Base-by-base conservation (phyloP, 176 grass and related monocot species). In the Rhynchospora breviuscula region DNA sequence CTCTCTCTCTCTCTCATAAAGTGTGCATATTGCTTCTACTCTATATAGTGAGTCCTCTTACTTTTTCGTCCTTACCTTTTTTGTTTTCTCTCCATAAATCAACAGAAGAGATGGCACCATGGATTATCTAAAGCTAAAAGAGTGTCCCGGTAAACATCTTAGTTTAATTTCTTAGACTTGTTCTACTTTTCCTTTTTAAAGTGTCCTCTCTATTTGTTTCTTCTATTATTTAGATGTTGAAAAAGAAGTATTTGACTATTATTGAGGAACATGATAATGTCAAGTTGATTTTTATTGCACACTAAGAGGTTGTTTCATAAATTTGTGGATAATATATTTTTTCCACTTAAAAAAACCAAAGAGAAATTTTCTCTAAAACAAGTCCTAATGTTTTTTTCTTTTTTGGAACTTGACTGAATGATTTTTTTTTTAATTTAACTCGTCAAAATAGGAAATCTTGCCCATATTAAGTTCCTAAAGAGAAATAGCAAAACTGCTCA, bases 161-260 rank as follows among this genome's bases (percentile, higher is more conserved):
- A 12, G 25, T 81, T 65, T 67, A 17, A 67, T 25, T 67, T 11
- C 61, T 52, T 67, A 11, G 10, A 26, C 59, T 82, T 29, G 19
- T 66, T 82, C n/a, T 54, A 63, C 70, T 81, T 63, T 47, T 81
- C 12, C 67, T 53, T 49, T 18, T 82, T 17, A 67, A 67, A 82
- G 21, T 14, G 57, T 78, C 35, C 62, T 49, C 22, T 67, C 15
- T 53, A 13, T 67, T 47, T 82, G 31, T 23, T 82, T 53, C 19
- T 31, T 33, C 48, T 49, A 31, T 19, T 44, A 81, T 22, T 63
- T 65, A 11, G 63, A 81, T 2, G 48, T 77, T 77, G 6, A 77
- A 53, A 76, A 76, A 54, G 22, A 31, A 49, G 23, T 25, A 8
- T 77, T 77, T 18, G 12, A 57, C 12, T 7, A 75, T 56, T 77